Evolutionary conservation across 2,329 filamentous ascomycete genomes (phyloP).

Genomic region (Verticillium albo-atrum): DNA sequence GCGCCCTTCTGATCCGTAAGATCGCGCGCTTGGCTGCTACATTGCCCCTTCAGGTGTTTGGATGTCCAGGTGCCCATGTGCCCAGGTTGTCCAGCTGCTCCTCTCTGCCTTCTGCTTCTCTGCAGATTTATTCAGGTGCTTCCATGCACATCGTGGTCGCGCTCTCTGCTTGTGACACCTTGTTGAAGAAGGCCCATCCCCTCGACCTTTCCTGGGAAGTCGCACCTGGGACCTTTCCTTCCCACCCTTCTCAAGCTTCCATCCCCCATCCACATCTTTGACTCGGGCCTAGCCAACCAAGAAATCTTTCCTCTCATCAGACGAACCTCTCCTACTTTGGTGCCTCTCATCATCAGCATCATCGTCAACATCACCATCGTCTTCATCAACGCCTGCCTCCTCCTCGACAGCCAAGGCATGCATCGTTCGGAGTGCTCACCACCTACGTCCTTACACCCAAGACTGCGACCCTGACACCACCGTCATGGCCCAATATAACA

Average conservation of each 20-base stretch:
- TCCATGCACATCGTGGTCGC: too few relatives aligned
- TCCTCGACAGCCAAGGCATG: neutral
- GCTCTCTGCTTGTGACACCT: neutral
- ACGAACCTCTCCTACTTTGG: neutral
- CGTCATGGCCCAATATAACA: neutral
- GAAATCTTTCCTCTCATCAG: neutral
- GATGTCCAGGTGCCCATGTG: too few relatives aligned
- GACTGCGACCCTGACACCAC: neutral
- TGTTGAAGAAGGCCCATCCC: neutral
- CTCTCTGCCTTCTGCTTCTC: too few relatives aligned
- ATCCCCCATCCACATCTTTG: neutral
- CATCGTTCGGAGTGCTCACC: neutral
- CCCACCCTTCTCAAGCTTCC: neutral
- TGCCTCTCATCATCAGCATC: too few relatives aligned
- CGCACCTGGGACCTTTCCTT: neutral
- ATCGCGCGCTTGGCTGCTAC: too few relatives aligned
- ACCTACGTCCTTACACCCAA: neutral
- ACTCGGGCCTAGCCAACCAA: neutral
- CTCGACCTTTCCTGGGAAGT: neutral
- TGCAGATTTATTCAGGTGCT: too few relatives aligned
- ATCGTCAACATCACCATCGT: too few relatives aligned
- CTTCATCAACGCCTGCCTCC: neutral
- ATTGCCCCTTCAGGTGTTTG: too few relatives aligned
- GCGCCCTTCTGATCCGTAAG: neutral
- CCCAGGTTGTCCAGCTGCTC: too few relatives aligned